Base-by-base conservation (phyloP, 2,329 filamentous ascomycete genomes). In the Fusarium oxysporum region DNA sequence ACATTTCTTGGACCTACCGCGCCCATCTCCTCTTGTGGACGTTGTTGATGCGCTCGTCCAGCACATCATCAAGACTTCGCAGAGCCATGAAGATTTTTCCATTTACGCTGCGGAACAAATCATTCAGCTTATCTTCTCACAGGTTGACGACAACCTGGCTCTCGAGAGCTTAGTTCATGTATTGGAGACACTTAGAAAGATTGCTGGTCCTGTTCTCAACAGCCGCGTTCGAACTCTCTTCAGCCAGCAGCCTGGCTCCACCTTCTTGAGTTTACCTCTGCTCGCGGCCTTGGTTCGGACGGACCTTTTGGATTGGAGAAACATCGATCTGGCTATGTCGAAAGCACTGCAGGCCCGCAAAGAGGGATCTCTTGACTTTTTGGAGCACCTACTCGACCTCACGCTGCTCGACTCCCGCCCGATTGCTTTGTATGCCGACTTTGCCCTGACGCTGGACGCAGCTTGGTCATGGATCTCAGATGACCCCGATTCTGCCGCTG, bases 391-490 rank as follows among this genome's bases (percentile, higher is more conserved):
- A 47, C 86, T 97, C 71, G 92, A 96, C 73, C 89, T 94, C 47
- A 89, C 95, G 1, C 84, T 98, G 13, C 88, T 97, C 55, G 93
- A 90, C 74, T 93, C 95, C 53, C 90, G 91, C 48, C 93, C 94
- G 1, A 89, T 92, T 43, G 93, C 92, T 2, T 85, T 98, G 53
- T 93, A 94, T 76, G 91, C 95, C 4, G 95, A 98, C 82, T 97
- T 98, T 78, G 91, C 94, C 11, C 89, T 90, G 70, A 97, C 94
- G 64, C 87, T 97, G 61, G 92, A 96, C 73, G 92, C 91, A 51
- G 91, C 96, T 44, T 95, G 93, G 84, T 85, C 89, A 51, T 97
- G 95, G 94, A 89, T 97, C 38, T 85, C 86, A 11, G 93, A 95
- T 71, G 92, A 97, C 21, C 88, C 92, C 2, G 86, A 86, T 44